A percentile compares a stretch with the other conserved stretches of the same genome.
Conservation (phyloP, 805 yeast genomes). For the Wickerhamomyces xylosicus region DNA sequence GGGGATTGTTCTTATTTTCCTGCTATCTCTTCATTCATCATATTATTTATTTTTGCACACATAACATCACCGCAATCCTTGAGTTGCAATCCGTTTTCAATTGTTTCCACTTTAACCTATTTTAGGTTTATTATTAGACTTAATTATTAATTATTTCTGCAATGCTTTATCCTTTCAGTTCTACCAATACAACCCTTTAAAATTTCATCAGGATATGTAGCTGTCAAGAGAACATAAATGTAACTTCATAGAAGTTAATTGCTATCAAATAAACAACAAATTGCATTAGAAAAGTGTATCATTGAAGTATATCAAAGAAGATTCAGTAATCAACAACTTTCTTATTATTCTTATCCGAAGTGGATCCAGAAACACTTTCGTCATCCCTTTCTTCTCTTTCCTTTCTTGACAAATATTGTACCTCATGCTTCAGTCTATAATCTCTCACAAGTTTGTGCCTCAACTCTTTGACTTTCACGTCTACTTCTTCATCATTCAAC, state of each 20-base stretch:
- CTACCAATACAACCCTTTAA: slow-evolving; percentile 1
- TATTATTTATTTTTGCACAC: too few species aligned
- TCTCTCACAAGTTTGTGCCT: slow-evolving; percentile 15
- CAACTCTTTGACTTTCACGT: slow-evolving; percentile 19
- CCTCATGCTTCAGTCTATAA: slow-evolving; percentile 7
- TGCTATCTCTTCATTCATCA: too few species aligned
- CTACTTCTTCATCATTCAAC: slow-evolving; percentile 27
- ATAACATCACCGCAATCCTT: too few species aligned
- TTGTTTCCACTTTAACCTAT: too few species aligned
- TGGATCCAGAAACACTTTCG: too few species aligned
- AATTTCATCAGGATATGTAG: background rate
- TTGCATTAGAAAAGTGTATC: too few species aligned
- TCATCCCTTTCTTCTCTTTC: slow-evolving; percentile 1
- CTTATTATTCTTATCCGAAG: background rate
- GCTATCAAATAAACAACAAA: too few species aligned
- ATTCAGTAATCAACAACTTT: background rate
- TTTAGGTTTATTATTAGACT: background rate
- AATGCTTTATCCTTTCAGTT: background rate
- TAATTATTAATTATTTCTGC: background rate
- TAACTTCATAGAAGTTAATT: too few species aligned
- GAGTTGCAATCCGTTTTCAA: background rate
- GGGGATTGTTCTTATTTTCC: background rate
- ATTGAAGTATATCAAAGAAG: too few species aligned
- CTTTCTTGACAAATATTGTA: slow-evolving; percentile 1
- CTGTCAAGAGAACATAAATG: too few species aligned